Conservation (phyloP, 1,284 basidiomycete species). For the Tilletia horrida region DNA sequence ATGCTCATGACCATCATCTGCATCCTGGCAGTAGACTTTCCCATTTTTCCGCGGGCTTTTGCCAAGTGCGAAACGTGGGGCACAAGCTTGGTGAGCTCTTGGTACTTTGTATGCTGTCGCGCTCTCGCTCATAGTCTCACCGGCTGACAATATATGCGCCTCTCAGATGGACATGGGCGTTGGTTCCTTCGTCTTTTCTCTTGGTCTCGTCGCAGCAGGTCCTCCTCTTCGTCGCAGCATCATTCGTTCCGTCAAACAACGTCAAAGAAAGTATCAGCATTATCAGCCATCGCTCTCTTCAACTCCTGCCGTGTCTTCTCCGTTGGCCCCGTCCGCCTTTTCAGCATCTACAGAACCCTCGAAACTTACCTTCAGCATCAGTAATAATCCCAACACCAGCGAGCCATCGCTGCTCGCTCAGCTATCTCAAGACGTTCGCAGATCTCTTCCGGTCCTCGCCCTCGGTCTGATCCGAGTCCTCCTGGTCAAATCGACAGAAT, state of each 20-base stretch:
- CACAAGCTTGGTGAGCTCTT: constrained; percentile 62
- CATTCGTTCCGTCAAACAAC: neutral
- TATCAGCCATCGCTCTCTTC: constrained; percentile 8
- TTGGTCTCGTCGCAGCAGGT: constrained; percentile 80
- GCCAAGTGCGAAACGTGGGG: constrained; percentile 95
- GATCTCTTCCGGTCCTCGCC: constrained; percentile 67
- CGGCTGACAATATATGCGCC: neutral
- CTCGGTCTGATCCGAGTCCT: constrained; percentile 76
- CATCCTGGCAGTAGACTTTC: constrained; percentile 93
- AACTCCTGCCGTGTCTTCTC: constrained; percentile 6
- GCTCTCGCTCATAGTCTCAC: neutral
- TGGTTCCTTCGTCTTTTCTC: constrained; percentile 91
- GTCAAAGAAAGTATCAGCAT: constrained; percentile 1
- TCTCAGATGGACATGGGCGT: constrained; percentile 89
- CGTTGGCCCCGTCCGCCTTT: neutral
- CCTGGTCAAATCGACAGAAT: constrained; percentile 87
- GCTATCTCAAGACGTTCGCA: constrained; percentile 58
- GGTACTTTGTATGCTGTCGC: neutral
- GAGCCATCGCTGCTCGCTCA: constrained; percentile 24
- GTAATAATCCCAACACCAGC: neutral
- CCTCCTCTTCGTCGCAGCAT: constrained; percentile 59
- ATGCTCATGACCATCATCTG: constrained; percentile 85
- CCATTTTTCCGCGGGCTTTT: constrained; percentile 76
- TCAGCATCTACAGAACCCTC: constrained; percentile 8
- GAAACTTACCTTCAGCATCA: neutral